Percentiles rank a stretch among this genome's conserved stretches.
Evolutionary conservation across 805 yeast species (phyloP).

Genomic region (Blastobotrys mokoenaii): DNA sequence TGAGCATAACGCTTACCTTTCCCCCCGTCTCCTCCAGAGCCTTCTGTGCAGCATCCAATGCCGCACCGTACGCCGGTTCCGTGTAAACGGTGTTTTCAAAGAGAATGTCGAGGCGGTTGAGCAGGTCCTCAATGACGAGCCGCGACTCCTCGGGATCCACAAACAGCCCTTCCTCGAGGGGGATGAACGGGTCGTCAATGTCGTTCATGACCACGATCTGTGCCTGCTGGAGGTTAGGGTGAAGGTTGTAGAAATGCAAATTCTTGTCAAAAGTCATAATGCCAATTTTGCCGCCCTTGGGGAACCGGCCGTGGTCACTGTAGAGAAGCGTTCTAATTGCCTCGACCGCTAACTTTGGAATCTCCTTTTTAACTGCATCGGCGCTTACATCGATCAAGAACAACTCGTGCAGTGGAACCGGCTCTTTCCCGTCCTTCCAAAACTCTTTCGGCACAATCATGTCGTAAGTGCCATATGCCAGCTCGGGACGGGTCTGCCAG

Average conservation of each 20-base stretch:
- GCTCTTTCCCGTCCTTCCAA: slow-evolving; percentile 37
- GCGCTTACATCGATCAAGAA: slow-evolving; percentile 64
- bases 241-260: slow-evolving; percentile 64
- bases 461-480: slow-evolving; percentile 78
- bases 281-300: slow-evolving; percentile 47
- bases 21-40: slow-evolving; percentile 64
- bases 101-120: slow-evolving; percentile 49
- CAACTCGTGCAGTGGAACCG: slow-evolving; percentile 54
- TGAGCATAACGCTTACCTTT: slow-evolving; percentile 60
- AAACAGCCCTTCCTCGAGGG: slow-evolving; percentile 65
- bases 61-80: slow-evolving; percentile 75
- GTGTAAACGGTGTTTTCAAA: slow-evolving; percentile 33
- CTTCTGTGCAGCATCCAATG: slow-evolving; percentile 56
- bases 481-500: slow-evolving; percentile 59
- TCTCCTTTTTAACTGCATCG: slow-evolving; percentile 48
- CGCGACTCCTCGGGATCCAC: slow-evolving; percentile 68
- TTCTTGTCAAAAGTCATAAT: slow-evolving; percentile 69
- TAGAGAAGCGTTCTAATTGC: slow-evolving; percentile 55
- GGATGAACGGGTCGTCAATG: slow-evolving; percentile 72
- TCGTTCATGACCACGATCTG: slow-evolving; percentile 59
- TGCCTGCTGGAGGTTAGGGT: slow-evolving; percentile 46
- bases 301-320: slow-evolving; percentile 26
- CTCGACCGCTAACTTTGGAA: slow-evolving; percentile 58
- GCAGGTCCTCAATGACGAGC: slow-evolving; percentile 54
- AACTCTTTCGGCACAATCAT: slow-evolving; percentile 68